Conservation (phyloP, 2,329 filamentous ascomycete genomes). For the Aspergillus tamarii region DNA sequence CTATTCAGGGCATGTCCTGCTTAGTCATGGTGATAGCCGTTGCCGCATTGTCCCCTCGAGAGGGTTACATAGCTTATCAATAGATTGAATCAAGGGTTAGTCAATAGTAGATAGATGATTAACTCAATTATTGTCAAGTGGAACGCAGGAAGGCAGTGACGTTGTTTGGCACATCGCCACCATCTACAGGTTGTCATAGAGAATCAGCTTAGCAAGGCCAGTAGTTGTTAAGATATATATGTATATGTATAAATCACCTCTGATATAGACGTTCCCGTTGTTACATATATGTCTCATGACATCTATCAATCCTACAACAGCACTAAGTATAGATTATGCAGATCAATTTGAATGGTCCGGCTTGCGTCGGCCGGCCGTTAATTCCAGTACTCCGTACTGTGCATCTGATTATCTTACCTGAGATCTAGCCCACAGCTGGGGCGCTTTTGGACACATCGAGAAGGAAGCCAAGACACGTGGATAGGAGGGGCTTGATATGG, state of each 20-base stretch:
- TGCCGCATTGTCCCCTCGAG: neutral
- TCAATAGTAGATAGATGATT: constrained; percentile 11
- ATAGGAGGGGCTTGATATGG: constrained; percentile 14
- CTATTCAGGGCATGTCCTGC: neutral
- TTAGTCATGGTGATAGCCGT: constrained; percentile 4
- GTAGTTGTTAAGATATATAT: neutral
- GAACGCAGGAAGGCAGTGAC: neutral
- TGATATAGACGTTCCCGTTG: neutral
- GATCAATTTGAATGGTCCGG: neutral
- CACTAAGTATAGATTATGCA: neutral
- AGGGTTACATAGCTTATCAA: constrained; percentile 17
- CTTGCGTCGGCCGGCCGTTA: neutral
- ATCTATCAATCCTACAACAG: neutral
- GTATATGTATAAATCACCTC: neutral
- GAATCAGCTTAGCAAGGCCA: neutral
- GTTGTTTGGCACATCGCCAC: neutral
- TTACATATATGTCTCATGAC: neutral
- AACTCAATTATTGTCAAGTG: constrained; percentile 13
- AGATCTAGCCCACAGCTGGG: neutral
- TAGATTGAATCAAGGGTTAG: constrained; percentile 20
- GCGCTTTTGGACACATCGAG: constrained; percentile 20
- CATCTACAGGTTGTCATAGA: neutral
- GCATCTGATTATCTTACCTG: neutral
- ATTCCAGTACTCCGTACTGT: neutral
- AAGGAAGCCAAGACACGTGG: constrained; percentile 19